Evolutionary conservation across 768 basidiomycete species (phyloP).

Genomic region (Termitomyces sp.): DNA sequence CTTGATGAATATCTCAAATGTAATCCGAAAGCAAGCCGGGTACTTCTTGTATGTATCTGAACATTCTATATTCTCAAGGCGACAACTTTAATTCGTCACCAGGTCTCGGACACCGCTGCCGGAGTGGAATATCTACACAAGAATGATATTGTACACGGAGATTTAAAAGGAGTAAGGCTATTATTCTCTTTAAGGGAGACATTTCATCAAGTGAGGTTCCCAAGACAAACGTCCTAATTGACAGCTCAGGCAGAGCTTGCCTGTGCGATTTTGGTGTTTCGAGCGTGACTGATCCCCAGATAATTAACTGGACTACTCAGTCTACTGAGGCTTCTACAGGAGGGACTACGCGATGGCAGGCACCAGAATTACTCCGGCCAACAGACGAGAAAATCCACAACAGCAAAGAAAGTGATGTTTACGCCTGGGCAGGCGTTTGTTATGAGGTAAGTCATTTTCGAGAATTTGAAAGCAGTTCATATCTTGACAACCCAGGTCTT

Average conservation of each 20-base stretch:
- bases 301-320: constrained; percentile 13
- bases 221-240: constrained; percentile 17
- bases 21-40: constrained; percentile 18
- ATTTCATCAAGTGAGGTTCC: not conserved
- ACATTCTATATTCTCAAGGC: not conserved
- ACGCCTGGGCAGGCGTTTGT: constrained; percentile 10
- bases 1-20: constrained; percentile 22
- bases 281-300: constrained; percentile 8
- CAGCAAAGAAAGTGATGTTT: constrained; percentile 10
- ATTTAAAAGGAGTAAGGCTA: constrained; percentile 23
- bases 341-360: constrained; percentile 8
- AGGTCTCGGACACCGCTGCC: constrained; percentile 18
- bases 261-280: constrained; percentile 21
- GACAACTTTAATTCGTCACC: not conserved
- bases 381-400: constrained; percentile 3
- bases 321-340: constrained; percentile 7
- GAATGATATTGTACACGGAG: constrained; percentile 24
- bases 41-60: constrained; percentile 24
- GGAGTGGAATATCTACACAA: constrained; percentile 24
- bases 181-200: not conserved
- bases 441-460: constrained; percentile 5
- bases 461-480: not conserved
- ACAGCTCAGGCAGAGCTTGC: constrained; percentile 13
- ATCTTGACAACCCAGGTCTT: not conserved
- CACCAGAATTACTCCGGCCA: constrained; percentile 6